These are phyloP conservation scores for Pythium aristosporum DNA, from an alignment of 352 stramenopile genomes.

Conservation along the genomic window DNA sequence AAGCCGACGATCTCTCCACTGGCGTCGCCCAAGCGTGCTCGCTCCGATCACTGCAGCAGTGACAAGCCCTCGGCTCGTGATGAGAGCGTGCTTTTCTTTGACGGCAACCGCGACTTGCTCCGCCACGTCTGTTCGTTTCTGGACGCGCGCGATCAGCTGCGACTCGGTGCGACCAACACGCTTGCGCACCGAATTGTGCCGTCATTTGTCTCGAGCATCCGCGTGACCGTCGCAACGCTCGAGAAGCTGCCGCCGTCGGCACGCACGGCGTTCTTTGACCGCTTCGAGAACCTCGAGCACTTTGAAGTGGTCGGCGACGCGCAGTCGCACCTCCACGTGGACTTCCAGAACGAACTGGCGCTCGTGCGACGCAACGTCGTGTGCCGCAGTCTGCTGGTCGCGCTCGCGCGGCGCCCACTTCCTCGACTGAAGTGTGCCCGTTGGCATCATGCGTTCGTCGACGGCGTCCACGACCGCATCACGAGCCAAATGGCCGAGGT, in stretches of 20 bases:
- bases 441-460: conserved; percentile 30
- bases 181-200: conserved; percentile 19
- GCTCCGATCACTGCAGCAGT: neutral
- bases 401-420: conserved; percentile 10
- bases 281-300: conserved; percentile 28
- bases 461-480: conserved; percentile 34
- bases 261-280: conserved; percentile 27
- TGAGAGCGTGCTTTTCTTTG: conserved; percentile 24
- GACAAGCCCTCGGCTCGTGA: neutral
- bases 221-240: conserved; percentile 12
- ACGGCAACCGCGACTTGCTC: conserved; percentile 28
- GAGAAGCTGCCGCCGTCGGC: conserved; percentile 19
- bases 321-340: conserved; percentile 23
- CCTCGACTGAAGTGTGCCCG: conserved; percentile 14
- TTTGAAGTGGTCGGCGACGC: conserved; percentile 25
- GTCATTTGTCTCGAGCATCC: conserved; percentile 23
- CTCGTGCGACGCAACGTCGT: conserved; percentile 27
- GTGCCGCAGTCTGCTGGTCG: conserved; percentile 23
- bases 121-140: conserved; percentile 31
- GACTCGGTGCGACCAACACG: conserved; percentile 20
- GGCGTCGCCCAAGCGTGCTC: conserved; percentile 1
- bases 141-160: conserved; percentile 8
- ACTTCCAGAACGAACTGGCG: conserved; percentile 26
- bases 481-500: conserved; percentile 25
- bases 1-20: neutral